Percentiles rank a stretch among this genome's conserved stretches.
Conservation (phyloP, 192 early-diverging fungal genomes). For the Backusella morwellensis region DNA sequence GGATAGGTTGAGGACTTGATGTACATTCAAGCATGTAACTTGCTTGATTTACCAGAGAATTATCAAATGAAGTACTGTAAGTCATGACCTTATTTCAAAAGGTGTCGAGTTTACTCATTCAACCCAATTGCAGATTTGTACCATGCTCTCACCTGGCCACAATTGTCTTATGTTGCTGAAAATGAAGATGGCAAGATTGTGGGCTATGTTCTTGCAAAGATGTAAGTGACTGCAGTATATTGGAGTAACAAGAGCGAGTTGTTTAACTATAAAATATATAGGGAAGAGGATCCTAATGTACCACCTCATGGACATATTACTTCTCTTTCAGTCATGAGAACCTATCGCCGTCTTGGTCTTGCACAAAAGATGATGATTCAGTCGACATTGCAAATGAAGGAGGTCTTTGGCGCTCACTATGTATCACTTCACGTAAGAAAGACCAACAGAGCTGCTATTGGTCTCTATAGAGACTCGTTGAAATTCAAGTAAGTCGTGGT, state of each 20-base stretch:
- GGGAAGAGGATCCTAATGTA: constrained; percentile 80
- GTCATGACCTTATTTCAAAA: constrained; percentile 13
- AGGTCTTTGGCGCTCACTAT: constrained; percentile 82
- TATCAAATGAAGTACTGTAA: constrained; percentile 99
- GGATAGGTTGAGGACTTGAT: constrained; percentile 79
- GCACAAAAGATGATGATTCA: constrained; percentile 97
- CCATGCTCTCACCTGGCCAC: constrained; percentile 82
- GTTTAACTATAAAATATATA: constrained; percentile 30
- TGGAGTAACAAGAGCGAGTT: not conserved
- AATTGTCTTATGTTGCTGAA: constrained; percentile 93
- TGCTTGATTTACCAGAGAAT: constrained; percentile 97
- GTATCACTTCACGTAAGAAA: constrained; percentile 95
- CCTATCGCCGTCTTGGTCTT: constrained; percentile 92
- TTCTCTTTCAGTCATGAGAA: constrained; percentile 94
- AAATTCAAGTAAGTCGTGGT: constrained; percentile 68
- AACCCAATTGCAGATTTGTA: constrained; percentile 60
- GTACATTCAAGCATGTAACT: constrained; percentile 96
- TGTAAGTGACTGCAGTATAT: constrained; percentile 55
- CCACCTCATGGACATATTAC: constrained; percentile 95
- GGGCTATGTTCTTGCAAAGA: constrained; percentile 97
- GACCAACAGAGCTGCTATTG: constrained; percentile 90
- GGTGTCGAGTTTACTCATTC: not conserved
- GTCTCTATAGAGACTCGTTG: constrained; percentile 90
- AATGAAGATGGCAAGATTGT: constrained; percentile 89
- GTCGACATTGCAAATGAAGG: constrained; percentile 86